Base-by-base conservation (phyloP, 2,329 filamentous ascomycete species). In the Colletotrichum theobromicola region DNA sequence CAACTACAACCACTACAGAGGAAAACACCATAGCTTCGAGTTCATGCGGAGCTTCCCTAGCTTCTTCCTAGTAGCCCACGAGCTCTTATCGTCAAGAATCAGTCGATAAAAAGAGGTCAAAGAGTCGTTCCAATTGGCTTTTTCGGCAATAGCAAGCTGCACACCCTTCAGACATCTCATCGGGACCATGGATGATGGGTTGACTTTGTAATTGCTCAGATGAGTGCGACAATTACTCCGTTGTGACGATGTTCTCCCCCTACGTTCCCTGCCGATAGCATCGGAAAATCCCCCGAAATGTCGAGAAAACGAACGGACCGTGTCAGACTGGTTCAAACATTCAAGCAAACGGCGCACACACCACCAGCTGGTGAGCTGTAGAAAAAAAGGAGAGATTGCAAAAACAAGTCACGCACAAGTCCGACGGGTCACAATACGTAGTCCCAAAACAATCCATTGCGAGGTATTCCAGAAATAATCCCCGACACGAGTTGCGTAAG, bases 1-100 rank as follows among this genome's bases (percentile, higher is more conserved):
- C 16, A n/a, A 64, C 37, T 0, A 50, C n/a, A 50, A 21, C n/a
- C 42, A 21, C n/a, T 50, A n/a, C 42, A 21, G 10, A 37, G 13
- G 26, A 46, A 66, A 37, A 28, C 63, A 64, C 16, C 65, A 70
- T 60, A 37, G 50, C 67, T 65, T 70, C 58, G 30, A 28, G 60
- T 65, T 70, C 67, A 74, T 62, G 67, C 67, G 53, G 18, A 61
- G 62, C 67, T 74, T 61, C 26, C 66, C 55, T 50, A 30, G 42
- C 60, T 69, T 30, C 32, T 26, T 30, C 21, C 30, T 35, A 64
- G 61, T 24, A 50, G 61, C 16, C 60, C 60, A 62, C 34, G 60
- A 62, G 60, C 35, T 62, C 21, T 62, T 32, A 61, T 15, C 16
- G 10, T 42, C 18, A 62, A 64, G 32, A 50, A 50, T 46, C 34